These are phyloP conservation scores for Septoria petroselini DNA, from an alignment of 2,329 filamentous ascomycete genomes.

Conservation along the genomic window DNA sequence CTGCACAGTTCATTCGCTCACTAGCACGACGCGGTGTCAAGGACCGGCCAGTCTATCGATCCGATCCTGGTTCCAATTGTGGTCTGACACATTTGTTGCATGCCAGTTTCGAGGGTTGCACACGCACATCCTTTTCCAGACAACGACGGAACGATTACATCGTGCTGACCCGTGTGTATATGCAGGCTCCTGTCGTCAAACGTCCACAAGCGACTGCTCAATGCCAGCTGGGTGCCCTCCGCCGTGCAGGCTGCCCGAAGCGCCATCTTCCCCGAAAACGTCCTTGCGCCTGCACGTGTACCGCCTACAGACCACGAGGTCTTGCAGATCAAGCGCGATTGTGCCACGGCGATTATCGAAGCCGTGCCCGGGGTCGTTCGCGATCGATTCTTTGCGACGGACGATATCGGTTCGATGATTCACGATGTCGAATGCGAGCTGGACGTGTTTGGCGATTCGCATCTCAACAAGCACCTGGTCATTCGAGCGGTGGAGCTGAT, in stretches of 20 bases:
- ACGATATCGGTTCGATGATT: conserved; percentile 30
- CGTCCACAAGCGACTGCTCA: conserved; percentile 43
- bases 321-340: conserved; percentile 62
- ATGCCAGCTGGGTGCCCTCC: conserved; percentile 44
- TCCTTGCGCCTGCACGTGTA: conserved; percentile 62
- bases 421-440: conserved; percentile 55
- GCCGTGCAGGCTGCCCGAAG: conserved; percentile 67
- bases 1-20: conserved; percentile 18
- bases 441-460: conserved; percentile 72
- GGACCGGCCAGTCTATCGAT: conserved; percentile 7
- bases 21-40: conserved; percentile 11
- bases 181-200: conserved; percentile 48
- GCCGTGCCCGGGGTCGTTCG: conserved; percentile 49
- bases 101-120: conserved; percentile 11
- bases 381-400: conserved; percentile 44
- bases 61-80: conserved; percentile 15
- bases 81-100: conserved; percentile 15
- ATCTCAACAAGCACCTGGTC: conserved; percentile 89
- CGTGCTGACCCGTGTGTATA: neutral
- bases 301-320: conserved; percentile 60
- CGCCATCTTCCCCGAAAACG: conserved; percentile 82
- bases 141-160: conserved; percentile 14
- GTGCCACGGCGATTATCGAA: conserved; percentile 58
- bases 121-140: conserved; percentile 22
- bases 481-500: conserved; percentile 79